phyloP scores from a whole-genome alignment of 2,329 filamentous ascomycete species.

The Zymoseptoria pseudotritici region DNA sequence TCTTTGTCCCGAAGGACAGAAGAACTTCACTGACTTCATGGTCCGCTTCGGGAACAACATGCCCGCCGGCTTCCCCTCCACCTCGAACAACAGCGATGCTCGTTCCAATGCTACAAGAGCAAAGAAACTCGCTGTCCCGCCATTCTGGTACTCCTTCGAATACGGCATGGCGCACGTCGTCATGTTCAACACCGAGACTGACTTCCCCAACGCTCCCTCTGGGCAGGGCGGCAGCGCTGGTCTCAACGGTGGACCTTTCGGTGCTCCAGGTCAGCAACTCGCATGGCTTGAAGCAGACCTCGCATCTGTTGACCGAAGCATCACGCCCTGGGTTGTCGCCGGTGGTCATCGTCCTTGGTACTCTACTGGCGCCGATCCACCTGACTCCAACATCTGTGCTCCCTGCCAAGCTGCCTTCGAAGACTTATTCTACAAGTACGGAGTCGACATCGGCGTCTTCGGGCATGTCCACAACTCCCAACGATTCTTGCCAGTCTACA shows the following conservation, averaged over 20 bases:
- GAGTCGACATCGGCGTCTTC: conserved; percentile 51
- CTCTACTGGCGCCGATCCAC: conserved; percentile 24
- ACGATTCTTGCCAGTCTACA: conserved; percentile 39
- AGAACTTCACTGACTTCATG: conserved; percentile 55
- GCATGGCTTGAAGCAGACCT: conserved; percentile 50
- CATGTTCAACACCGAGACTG: conserved; percentile 53
- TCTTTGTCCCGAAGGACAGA: conserved; percentile 47
- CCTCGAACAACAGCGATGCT: conserved; percentile 38
- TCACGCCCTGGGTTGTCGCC: conserved; percentile 50
- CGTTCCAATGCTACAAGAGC: conserved; percentile 42
- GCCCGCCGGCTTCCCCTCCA: conserved; percentile 46
- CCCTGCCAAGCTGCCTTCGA: conserved; percentile 49
- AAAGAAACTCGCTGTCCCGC: conserved; percentile 40
- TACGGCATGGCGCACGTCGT: conserved; percentile 51
- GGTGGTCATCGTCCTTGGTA: conserved; percentile 37
- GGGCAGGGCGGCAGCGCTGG: conserved; percentile 34
- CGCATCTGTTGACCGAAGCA: conserved; percentile 47
- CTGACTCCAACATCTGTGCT: conserved; percentile 32
- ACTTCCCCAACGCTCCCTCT: conserved; percentile 47
- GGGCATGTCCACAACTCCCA: conserved; percentile 55
- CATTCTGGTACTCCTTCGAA: conserved; percentile 55
- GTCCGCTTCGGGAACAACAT: conserved; percentile 48
- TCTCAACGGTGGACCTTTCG: conserved; percentile 46
- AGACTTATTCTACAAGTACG: conserved; percentile 47
- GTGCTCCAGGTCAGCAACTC: conserved; percentile 43